Percentiles rank a stretch among this genome's conserved stretches.
phyloP scores from a whole-genome alignment of 2,329 filamentous ascomycete genomes.

The Calonectria henricotiae region DNA sequence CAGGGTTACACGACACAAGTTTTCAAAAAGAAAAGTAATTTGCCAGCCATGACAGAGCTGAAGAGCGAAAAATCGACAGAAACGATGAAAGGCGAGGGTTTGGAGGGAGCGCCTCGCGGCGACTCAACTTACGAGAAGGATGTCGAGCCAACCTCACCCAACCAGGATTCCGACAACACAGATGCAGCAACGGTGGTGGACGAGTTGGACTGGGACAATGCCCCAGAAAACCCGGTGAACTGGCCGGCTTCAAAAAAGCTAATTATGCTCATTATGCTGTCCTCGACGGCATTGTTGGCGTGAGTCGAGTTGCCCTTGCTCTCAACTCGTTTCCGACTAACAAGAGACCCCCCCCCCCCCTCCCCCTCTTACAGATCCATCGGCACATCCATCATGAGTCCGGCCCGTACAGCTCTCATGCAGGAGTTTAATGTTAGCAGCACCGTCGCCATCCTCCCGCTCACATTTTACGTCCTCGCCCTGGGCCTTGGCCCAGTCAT shows the following conservation, averaged over 20 bases:
- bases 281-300: slow-evolving; percentile 62
- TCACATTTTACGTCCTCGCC: slow-evolving; percentile 75
- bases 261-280: slow-evolving; percentile 59
- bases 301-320: slow-evolving; percentile 49
- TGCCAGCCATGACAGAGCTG: neutral
- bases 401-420: slow-evolving; percentile 62
- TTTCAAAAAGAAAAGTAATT: neutral
- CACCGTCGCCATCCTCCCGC: slow-evolving; percentile 72
- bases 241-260: slow-evolving; percentile 64
- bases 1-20: neutral
- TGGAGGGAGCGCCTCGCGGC: slow-evolving; percentile 8
- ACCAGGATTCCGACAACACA: slow-evolving; percentile 14
- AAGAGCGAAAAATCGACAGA: slow-evolving; percentile 23
- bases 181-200: neutral
- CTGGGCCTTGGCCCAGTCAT: slow-evolving; percentile 74
- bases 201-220: slow-evolving; percentile 56
- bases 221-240: slow-evolving; percentile 68
- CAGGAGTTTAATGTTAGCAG: slow-evolving; percentile 69
- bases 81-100: slow-evolving; percentile 20
- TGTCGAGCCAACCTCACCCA: slow-evolving; percentile 51
- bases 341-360: neutral
- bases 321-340: slow-evolving; percentile 16
- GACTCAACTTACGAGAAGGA: slow-evolving; percentile 48
- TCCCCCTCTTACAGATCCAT: slow-evolving; percentile 61
- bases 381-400: slow-evolving; percentile 70